Evolutionary conservation across 257 asterid genomes (phyloP).

Genomic region (Solanum bulbocastanum): DNA sequence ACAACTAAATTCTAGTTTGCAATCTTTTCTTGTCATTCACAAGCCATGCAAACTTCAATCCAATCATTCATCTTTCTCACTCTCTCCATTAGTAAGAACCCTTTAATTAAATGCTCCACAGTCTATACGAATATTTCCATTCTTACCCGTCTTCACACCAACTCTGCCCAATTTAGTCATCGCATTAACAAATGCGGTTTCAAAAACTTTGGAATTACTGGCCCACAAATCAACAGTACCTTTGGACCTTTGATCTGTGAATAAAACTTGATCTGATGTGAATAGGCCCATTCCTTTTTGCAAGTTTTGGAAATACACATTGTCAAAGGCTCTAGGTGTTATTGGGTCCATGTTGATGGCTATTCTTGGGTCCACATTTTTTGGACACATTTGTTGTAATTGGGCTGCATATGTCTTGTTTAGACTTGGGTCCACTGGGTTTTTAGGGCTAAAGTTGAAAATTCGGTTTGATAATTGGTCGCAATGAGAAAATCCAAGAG

Average conservation of each 20-base stretch:
- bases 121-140: slow-evolving; percentile 69
- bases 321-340: slow-evolving; percentile 59
- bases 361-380: slow-evolving; percentile 36
- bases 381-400: slow-evolving; percentile 48
- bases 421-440: slow-evolving; percentile 66
- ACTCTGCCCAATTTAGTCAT: slow-evolving; percentile 75
- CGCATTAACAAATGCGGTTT: slow-evolving; percentile 35
- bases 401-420: slow-evolving; percentile 44
- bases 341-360: slow-evolving; percentile 76
- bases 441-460: slow-evolving; percentile 41
- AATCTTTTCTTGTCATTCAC: neutral
- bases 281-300: slow-evolving; percentile 65
- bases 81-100: neutral
- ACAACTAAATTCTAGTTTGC: neutral
- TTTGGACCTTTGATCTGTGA: slow-evolving; percentile 47
- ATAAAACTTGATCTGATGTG: slow-evolving; percentile 76
- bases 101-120: slow-evolving; percentile 50
- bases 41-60: neutral
- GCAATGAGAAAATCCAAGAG: slow-evolving; percentile 83
- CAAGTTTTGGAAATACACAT: slow-evolving; percentile 47
- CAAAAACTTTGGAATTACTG: slow-evolving; percentile 19
- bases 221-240: slow-evolving; percentile 52
- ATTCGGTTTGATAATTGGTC: slow-evolving; percentile 49
- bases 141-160: slow-evolving; percentile 49
- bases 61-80: neutral